Evolutionary conservation across 148 eudicot genomes (phyloP).

Genomic region (Vaccinium corymbosum): DNA sequence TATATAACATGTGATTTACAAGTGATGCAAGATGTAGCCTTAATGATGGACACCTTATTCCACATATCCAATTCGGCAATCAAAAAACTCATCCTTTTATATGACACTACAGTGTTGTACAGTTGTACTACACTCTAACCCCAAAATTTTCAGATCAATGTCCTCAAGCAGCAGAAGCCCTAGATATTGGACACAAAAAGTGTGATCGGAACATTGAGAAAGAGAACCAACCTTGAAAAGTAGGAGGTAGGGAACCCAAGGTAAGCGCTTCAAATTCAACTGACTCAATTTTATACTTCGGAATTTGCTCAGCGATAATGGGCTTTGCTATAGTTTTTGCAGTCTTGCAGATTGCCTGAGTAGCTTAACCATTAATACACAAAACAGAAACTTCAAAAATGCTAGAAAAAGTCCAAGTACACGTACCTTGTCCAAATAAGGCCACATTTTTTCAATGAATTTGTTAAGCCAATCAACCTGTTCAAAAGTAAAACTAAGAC

Average conservation of each 20-base stretch:
- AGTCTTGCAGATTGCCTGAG: conserved; percentile 85
- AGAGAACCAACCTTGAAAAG: conserved; percentile 67
- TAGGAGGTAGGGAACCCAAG: conserved; percentile 78
- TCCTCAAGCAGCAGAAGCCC: not conserved
- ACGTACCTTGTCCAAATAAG: conserved; percentile 84
- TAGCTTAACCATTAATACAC: conserved; percentile 15
- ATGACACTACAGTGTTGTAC: not conserved
- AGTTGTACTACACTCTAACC: not conserved
- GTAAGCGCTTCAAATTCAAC: conserved; percentile 73
- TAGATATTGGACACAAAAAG: not conserved
- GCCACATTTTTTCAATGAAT: conserved; percentile 84
- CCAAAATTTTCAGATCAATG: not conserved
- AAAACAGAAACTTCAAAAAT: conserved; percentile 9
- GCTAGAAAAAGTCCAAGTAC: not conserved
- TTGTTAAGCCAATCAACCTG: conserved; percentile 96
- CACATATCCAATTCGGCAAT: not conserved
- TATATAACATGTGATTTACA: not conserved
- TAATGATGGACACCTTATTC: not conserved
- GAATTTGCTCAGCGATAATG: conserved; percentile 89
- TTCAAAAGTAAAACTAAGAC: conserved; percentile 16
- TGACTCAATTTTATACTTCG: conserved; percentile 75
- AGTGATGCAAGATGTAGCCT: not conserved
- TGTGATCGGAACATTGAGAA: not conserved
- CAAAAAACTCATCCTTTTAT: not conserved
- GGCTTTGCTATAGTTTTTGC: conserved; percentile 62